Evolutionary conservation across 2,329 filamentous ascomycete genomes (phyloP), one percentile per base, ranked within the genome.

Genomic region (Chlorencoelia australis): DNA sequence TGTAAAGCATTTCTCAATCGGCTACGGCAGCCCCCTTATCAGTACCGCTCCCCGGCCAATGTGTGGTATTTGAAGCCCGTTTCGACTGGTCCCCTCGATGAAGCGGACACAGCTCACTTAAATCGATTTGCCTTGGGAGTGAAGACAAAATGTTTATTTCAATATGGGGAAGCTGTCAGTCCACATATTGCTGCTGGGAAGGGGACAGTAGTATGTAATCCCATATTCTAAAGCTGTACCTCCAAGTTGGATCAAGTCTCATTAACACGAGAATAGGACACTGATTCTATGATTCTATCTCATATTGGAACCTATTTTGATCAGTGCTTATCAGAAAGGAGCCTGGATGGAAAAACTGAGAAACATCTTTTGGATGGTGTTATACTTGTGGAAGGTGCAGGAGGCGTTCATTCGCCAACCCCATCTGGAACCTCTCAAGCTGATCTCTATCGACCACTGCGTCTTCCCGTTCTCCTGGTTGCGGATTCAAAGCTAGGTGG

Each of bases 41-140:
- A n/a, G n/a, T n/a, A n/a, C n/a, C n/a, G n/a, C n/a, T n/a, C n/a
- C n/a, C n/a, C n/a, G n/a, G n/a, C n/a, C n/a, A 59, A 61, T 14
- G 68, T 77, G 1, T 66, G 70, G 8, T 93, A 83, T 56, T 55
- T 93, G 37, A 93, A 93, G 57, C 85, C 85, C 0, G 77, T 93
- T 2, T 89, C 83, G 2, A 91, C 85, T 0, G 86, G 85, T 1
- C 69, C 79, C 6, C 53, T 63, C 7, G 61, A 73, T 17, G 82
- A 88, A 37, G 78, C 79, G 11, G 85, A 91, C 60, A 73, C 82
- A 54, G 59, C 30, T 9, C 52, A 88, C 54, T 66, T 89, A 19
- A 55, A 60, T 21, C 70, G 58, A 35, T 81, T 75, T 55, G 68
- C 75, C 0, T 63, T 67, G 0, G 65, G 63, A 1, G 67, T 55